phyloP scores from a whole-genome alignment of 1,284 basidiomycete species.

The Exobasidium rhododendri region DNA sequence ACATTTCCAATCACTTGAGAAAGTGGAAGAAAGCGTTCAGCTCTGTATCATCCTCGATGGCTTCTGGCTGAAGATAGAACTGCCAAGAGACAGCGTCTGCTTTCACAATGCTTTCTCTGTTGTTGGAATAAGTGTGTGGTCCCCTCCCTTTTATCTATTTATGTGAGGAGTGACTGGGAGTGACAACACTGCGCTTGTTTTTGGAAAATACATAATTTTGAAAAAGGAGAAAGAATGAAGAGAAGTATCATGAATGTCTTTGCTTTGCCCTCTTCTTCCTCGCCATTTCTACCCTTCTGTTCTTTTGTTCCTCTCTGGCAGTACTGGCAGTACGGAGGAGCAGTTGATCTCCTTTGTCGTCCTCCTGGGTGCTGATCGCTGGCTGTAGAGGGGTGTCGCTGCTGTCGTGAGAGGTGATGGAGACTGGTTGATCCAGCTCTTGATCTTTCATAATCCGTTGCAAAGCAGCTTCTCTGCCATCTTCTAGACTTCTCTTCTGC shows the following conservation, averaged over 20 bases:
- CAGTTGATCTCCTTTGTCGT: not conserved
- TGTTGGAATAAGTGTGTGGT: too few species aligned
- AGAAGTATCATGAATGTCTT: not conserved
- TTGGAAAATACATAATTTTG: not conserved
- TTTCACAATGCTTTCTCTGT: too few species aligned
- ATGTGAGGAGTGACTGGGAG: too few species aligned
- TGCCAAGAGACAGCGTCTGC: too few species aligned
- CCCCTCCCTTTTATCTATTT: too few species aligned
- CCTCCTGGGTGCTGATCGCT: too few species aligned
- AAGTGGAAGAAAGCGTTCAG: not conserved
- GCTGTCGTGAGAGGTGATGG: too few species aligned
- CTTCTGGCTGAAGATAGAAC: too few species aligned
- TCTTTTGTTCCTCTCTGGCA: not conserved
- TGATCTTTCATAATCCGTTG: not conserved
- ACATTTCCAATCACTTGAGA: not conserved
- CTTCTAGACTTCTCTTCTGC: not conserved
- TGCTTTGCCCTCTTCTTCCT: not conserved
- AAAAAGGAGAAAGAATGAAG: slow-evolving; percentile 3
- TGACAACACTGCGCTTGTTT: too few species aligned
- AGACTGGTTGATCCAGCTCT: not conserved
- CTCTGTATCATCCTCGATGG: too few species aligned
- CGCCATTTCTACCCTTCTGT: not conserved
- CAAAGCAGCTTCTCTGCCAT: not conserved
- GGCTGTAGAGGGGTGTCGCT: too few species aligned
- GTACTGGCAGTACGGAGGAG: too few species aligned